Base-by-base conservation (phyloP, 2,329 filamentous ascomycete genomes). In the Parascedosporium putredinis region DNA sequence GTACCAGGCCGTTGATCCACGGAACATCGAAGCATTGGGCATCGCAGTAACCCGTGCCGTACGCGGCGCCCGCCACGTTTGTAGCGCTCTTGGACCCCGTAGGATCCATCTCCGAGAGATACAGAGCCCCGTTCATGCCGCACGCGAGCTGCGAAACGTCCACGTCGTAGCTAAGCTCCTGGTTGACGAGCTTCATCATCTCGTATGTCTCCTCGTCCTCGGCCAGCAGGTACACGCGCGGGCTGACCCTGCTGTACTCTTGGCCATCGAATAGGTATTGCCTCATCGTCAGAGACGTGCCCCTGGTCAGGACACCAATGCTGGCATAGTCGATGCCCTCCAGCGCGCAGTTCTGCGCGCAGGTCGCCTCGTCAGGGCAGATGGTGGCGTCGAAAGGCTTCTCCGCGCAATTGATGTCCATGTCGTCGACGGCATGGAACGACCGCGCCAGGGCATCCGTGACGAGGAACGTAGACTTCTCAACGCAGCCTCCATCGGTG, bases 71-170 rank as follows among this genome's bases (percentile, higher is more conserved):
- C 20, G 73, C 79, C 50, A 71, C 69, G 64, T 78, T 80, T 46
- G 62, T 68, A 0, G 68, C 58, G 57, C 73, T 76, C 56, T 71
- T 55, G 29, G 80, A 81, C 55, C 83, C 83, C 57, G 83, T 77
- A 5, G 70, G 65, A 12, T 76, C 71, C 69, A 72, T 72, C 60
- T 71, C 67, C 20, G 65, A 67, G 12, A 84, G 74, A 64, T 84
- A 84, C 27, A 84, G 60, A n/a, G 81, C 80, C 52, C 81, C 80
- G 61, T 86, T 84, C 59, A 85, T 68, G 51, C 82, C 82, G 55
- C 82, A 86, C 14, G 78, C 76, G 24, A 84, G 68, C 55, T 75
- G 72, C 25, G 78, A 81, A 38, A 81, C 72, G 57, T 85, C 81
- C 4, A 84, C 79, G 44, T 83, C 80, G 50, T 85, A 83, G 14